Percentiles rank a stretch among this genome's conserved stretches.
Conservation (phyloP, 2,329 filamentous ascomycete species). For the Nakataea oryzae region DNA sequence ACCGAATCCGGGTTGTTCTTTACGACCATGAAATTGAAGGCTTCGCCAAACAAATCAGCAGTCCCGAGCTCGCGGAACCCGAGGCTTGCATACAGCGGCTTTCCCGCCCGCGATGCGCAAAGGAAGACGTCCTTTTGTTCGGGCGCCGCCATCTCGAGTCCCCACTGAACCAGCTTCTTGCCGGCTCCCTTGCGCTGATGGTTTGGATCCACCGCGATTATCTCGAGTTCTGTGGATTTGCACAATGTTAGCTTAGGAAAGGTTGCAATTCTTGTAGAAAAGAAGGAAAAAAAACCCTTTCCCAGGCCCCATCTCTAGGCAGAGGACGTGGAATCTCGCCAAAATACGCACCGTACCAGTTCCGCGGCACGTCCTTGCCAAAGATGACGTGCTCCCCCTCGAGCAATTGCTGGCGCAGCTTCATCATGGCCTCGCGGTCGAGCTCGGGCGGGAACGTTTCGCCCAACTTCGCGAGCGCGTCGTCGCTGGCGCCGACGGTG, state of each 20-base stretch:
- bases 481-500: not conserved
- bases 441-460: conserved; percentile 5
- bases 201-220: conserved; percentile 13
- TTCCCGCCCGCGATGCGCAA: conserved; percentile 11
- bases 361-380: conserved; percentile 7
- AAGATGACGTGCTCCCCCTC: conserved; percentile 6
- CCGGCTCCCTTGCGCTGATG: conserved; percentile 17
- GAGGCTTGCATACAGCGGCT: conserved; percentile 11
- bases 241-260: too few relatives aligned
- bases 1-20: not conserved
- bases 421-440: conserved; percentile 8
- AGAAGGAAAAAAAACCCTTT: not conserved
- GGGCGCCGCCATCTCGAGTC: conserved; percentile 10
- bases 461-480: not conserved
- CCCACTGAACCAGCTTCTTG: conserved; percentile 11
- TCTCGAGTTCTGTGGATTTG: conserved; percentile 12
- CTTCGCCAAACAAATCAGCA: not conserved
- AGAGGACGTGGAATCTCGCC: not conserved
- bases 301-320: not conserved
- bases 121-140: conserved; percentile 11
- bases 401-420: conserved; percentile 4
- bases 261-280: too few relatives aligned
- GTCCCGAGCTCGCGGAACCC: conserved; percentile 13
- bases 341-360: conserved; percentile 1
- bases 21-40: not conserved